These are phyloP conservation scores for Beauveria bassiana DNA, from an alignment of 2,329 filamentous ascomycete species.

Conservation along the genomic window DNA sequence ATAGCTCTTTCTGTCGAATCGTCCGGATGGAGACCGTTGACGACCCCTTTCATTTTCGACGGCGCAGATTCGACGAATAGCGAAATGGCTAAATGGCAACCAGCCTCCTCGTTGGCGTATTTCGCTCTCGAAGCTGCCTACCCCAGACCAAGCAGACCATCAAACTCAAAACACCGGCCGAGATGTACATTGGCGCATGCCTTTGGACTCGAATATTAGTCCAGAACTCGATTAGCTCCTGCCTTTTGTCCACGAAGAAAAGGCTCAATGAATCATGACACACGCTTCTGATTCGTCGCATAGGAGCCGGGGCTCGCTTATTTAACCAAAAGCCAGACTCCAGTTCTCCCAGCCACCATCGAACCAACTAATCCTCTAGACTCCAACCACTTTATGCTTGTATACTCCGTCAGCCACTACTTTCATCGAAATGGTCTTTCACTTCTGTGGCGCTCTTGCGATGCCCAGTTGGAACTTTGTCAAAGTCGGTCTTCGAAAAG, in stretches of 20 bases:
- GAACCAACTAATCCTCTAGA: neutral
- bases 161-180: neutral
- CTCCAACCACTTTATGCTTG: neutral
- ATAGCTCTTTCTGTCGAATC: neutral
- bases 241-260: neutral
- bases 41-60: neutral
- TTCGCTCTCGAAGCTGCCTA: neutral
- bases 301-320: neutral
- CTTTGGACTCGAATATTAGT: neutral
- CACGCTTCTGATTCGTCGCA: neutral
- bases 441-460: conserved; percentile 3
- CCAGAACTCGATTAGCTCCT: neutral
- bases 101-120: neutral
- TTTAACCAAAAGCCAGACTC: neutral
- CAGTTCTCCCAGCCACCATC: neutral
- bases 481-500: neutral
- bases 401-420: neutral
- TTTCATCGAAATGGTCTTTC: neutral
- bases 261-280: neutral
- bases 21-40: neutral
- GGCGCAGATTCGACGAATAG: neutral
- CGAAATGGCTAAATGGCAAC: neutral
- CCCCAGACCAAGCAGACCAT: neutral
- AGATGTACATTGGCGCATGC: neutral
- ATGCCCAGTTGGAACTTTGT: neutral